Percentiles rank a stretch among this genome's conserved stretches.
These are phyloP conservation scores for Tagetes erecta DNA, from an alignment of 129 eudicot species.

Conservation along the genomic window DNA sequence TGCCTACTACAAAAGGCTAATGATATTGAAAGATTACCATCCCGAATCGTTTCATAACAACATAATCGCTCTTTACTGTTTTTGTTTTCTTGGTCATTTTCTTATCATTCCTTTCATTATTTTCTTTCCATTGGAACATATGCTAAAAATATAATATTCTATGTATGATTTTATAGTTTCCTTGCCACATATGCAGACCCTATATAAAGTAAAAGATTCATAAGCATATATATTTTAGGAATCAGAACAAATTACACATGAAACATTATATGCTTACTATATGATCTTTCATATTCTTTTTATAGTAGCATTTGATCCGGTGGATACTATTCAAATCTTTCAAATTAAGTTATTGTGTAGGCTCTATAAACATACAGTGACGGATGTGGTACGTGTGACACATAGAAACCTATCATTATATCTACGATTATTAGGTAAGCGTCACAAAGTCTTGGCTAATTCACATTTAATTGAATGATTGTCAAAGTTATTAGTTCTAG, in stretches of 20 bases:
- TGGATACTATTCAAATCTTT: neutral
- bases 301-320: neutral
- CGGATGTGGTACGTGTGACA: too few relatives aligned
- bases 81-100: neutral
- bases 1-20: too few relatives aligned
- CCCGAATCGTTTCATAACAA: too few relatives aligned
- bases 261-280: neutral
- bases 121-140: conserved; percentile 1
- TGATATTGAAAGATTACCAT: too few relatives aligned
- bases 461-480: too few relatives aligned
- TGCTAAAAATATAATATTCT: neutral
- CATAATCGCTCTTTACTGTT: neutral
- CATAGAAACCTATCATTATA: too few relatives aligned
- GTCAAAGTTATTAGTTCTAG: too few relatives aligned
- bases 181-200: neutral
- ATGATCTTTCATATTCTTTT: neutral
- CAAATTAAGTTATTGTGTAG: neutral
- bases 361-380: too few relatives aligned
- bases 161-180: conserved; percentile 11
- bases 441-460: too few relatives aligned
- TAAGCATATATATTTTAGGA: conserved; percentile 15
- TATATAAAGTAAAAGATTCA: conserved; percentile 25
- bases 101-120: neutral
- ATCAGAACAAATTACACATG: conserved; percentile 11
- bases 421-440: too few relatives aligned